Evolutionary conservation across 768 basidiomycete genomes (phyloP).

Genomic region (Kwoniella botswanensis): DNA sequence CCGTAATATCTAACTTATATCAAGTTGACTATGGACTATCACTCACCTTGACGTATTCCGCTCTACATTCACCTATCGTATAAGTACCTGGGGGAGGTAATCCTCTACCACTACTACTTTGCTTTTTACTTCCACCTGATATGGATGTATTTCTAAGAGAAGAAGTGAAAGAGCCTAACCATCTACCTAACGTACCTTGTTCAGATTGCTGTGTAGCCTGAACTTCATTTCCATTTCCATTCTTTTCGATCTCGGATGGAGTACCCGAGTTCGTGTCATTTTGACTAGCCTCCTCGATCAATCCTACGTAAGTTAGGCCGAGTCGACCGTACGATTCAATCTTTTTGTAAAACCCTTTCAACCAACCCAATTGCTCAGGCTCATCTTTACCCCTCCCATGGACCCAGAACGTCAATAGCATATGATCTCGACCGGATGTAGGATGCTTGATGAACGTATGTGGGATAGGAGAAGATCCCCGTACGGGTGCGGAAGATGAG

Average conservation of each 20-base stretch:
- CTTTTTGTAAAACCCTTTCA: conserved; percentile 23
- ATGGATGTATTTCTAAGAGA: conserved; percentile 16
- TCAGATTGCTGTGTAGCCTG: neutral
- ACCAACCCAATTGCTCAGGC: conserved; percentile 44
- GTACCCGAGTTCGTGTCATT: neutral
- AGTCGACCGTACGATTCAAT: conserved; percentile 28
- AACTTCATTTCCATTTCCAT: neutral
- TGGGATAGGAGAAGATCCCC: conserved; percentile 50
- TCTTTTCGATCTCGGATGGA: neutral
- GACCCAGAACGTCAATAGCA: conserved; percentile 57
- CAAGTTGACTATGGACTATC: no score
- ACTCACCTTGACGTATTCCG: conserved; percentile 57
- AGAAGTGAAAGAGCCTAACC: conserved; percentile 43
- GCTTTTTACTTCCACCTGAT: neutral
- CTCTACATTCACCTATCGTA: conserved; percentile 53
- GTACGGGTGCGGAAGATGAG: conserved; percentile 45
- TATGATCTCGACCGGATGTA: conserved; percentile 52
- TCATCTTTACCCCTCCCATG: conserved; percentile 55
- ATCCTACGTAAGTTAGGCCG: conserved; percentile 20
- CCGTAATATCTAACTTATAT: no score
- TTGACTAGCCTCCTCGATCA: conserved; percentile 14
- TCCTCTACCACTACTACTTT: conserved; percentile 28
- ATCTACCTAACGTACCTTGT: conserved; percentile 14
- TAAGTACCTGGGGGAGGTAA: conserved; percentile 56
- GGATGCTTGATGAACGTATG: conserved; percentile 50